Base-by-base conservation (phyloP, 257 asterid genomes). In the Perilla frutescens region DNA sequence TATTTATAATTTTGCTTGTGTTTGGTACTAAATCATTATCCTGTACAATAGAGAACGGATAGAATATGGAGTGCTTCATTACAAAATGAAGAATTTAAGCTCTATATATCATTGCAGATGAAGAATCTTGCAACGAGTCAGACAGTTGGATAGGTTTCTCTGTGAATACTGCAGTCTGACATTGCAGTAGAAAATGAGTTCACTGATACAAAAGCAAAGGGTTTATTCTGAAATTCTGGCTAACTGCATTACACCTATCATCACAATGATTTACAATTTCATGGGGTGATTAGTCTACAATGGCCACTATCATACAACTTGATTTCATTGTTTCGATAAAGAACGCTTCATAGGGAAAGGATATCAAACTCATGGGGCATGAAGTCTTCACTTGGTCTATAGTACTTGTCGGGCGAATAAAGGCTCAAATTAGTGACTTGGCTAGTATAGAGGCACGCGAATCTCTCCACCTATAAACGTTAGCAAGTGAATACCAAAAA, bases 351-450 rank as follows among this genome's bases (percentile, higher is more conserved):
- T 56, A 75, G n/a, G 37, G 92, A 62, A 37, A 92, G 79, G 61
- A 90, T 88, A 47, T 87, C 91, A 45, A 87, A 77, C 71, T 95
- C 99, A 77, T 92, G 99, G 50, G 98, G 99, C 99, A 95, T 89
- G 84, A 87, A 95, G 73, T 95, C 99, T 80, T 88, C 97, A 14
- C 94, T 90, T 20, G 99, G 96, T 68, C 97, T 71, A 75, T 95
- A 95, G 86, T 95, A 89, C 82, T 95, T 95, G 80, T 87, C 90
- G 0, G 99, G 99, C 1, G 99, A 95, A 64, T 92, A 85, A 7
- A 90, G 83, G 86, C 97, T 82, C 85, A 95, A 72, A 73, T 95
- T 93, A 7, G 91, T 80, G 49, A 95, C 99, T 70, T 90, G 94
- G 79, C 98, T 89, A 0, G 98, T 80, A 65, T 95, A 95, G 8